Percentiles rank a stretch among this genome's conserved stretches.
Conservation (phyloP, 1,139 yeast genomes). For the Kluyveromyces sp. region DNA sequence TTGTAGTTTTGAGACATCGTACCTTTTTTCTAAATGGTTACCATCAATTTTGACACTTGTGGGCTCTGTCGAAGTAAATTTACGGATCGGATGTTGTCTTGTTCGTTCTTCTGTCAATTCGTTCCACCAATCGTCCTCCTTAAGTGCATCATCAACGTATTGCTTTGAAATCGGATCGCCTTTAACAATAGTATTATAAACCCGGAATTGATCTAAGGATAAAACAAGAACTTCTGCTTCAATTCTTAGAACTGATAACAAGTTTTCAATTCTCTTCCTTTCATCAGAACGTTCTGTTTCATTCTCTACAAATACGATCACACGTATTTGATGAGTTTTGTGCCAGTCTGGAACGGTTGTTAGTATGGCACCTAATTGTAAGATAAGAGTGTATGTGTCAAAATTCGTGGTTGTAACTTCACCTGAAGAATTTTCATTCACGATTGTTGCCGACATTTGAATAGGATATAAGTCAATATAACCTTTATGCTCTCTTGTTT, state of each 20-base stretch:
- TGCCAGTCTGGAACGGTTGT: constrained; percentile 94
- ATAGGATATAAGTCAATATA: constrained; percentile 88
- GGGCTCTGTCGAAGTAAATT: constrained; percentile 23
- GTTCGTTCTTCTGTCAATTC: constrained; percentile 52
- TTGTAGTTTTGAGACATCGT: constrained; percentile 53
- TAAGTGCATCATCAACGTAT: constrained; percentile 31
- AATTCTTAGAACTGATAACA: constrained; percentile 72
- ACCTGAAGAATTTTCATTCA: constrained; percentile 39
- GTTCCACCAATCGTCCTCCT: constrained; percentile 54
- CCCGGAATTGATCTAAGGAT: constrained; percentile 55
- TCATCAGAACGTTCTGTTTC: constrained; percentile 67
- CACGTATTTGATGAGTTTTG: constrained; percentile 60
- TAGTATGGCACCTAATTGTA: constrained; percentile 87
- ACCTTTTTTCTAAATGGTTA: constrained; percentile 25
- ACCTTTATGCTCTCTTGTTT: constrained; percentile 31
- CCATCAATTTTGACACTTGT: constrained; percentile 10
- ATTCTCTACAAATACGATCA: constrained; percentile 83
- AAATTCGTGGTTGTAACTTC: constrained; percentile 72
- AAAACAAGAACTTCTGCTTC: constrained; percentile 69
- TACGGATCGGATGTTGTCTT: constrained; percentile 27
- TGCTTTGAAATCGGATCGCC: constrained; percentile 40
- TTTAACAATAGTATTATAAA: constrained; percentile 69
- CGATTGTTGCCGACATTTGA: constrained; percentile 84
- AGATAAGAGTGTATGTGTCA: constrained; percentile 86
- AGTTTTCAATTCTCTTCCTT: constrained; percentile 45